Evolutionary conservation across 331 rosid genomes (phyloP), one percentile per base, ranked within the genome.

Genomic region (Acacia pycnantha): DNA sequence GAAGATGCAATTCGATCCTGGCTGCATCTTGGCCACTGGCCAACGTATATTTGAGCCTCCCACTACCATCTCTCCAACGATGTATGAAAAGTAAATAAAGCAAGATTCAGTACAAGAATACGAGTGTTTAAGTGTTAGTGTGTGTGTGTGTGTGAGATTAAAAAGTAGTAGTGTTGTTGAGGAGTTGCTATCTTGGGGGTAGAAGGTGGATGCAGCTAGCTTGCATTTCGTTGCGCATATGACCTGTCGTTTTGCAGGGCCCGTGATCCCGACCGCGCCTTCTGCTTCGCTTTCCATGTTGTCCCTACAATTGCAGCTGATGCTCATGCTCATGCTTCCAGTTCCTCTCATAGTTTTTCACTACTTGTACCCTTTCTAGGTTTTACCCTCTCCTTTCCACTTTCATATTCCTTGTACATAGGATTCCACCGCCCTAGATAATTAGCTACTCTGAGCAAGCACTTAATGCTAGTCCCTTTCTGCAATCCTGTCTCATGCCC

Each of bases 1-100:
- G 78, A 95, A 95, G 88, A 85, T 86, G 94, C 84, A 89, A 89
- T 95, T 89, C 24, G 98, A 95, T 68, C 99, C 99, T 11, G 89
- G 82, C 46, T 77, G 73, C 82, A 90, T 95, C 86, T 88, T 95
- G 74, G 98, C 98, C 82, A 92, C 98, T 0, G 99, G 99, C 79
- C 99, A 95, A 85, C 89, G 75, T 59, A 92, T 95, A 12, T 95
- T 93, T 64, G 48, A 79, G 19, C 92, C 97, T 66, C 77, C 85
- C 74, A 50, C 73, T 14, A 18, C 76, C 66, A 35, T n/a, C 54
- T 18, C 64, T 47, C 72, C 31, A 27, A 44, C 24, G 27, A 48
- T 4, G 21, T 18, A 18, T 48, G 13, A 66, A 66, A 67, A 19
- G 27, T 37, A 9, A 24, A 24, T 19, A 19, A 67, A 19, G 48